These are phyloP conservation scores for Marasmius tenuissimus DNA, from an alignment of 1,284 basidiomycete species.

Conservation along the genomic window DNA sequence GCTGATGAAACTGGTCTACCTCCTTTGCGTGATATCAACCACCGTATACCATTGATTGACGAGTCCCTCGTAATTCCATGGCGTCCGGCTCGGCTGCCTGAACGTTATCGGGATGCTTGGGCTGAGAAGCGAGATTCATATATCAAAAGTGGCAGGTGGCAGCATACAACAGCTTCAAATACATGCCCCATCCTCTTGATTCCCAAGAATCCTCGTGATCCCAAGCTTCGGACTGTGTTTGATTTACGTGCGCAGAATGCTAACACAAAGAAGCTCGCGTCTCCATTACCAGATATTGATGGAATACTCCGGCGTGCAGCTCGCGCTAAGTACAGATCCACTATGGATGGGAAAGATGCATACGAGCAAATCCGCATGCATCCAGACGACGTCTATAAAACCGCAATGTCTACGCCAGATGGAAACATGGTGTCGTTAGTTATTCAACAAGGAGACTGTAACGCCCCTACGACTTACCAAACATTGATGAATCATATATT, in stretches of 20 bases:
- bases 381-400: slow-evolving; percentile 24
- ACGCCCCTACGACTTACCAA: slow-evolving; percentile 23
- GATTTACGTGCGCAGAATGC: slow-evolving; percentile 23
- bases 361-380: slow-evolving; percentile 30
- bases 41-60: slow-evolving; percentile 33
- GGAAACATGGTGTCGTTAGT: slow-evolving; percentile 22
- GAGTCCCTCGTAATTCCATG: slow-evolving; percentile 25
- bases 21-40: slow-evolving; percentile 31
- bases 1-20: slow-evolving; percentile 27
- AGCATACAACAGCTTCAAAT: slow-evolving; percentile 23
- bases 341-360: slow-evolving; percentile 26
- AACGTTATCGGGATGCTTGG: slow-evolving; percentile 28
- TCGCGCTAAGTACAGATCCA: slow-evolving; percentile 25
- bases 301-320: slow-evolving; percentile 28
- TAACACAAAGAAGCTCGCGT: slow-evolving; percentile 20
- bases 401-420: slow-evolving; percentile 23
- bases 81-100: slow-evolving; percentile 26
- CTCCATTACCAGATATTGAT: slow-evolving; percentile 13
- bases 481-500: slow-evolving; percentile 11
- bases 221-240: slow-evolving; percentile 22
- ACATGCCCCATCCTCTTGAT: slow-evolving; percentile 35
- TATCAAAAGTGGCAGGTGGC: slow-evolving; percentile 27
- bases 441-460: slow-evolving; percentile 20
- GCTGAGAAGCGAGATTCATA: slow-evolving; percentile 20
- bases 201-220: slow-evolving; percentile 20